Base-by-base conservation (phyloP, 768 basidiomycete species). In the Coprinellus micaceus region DNA sequence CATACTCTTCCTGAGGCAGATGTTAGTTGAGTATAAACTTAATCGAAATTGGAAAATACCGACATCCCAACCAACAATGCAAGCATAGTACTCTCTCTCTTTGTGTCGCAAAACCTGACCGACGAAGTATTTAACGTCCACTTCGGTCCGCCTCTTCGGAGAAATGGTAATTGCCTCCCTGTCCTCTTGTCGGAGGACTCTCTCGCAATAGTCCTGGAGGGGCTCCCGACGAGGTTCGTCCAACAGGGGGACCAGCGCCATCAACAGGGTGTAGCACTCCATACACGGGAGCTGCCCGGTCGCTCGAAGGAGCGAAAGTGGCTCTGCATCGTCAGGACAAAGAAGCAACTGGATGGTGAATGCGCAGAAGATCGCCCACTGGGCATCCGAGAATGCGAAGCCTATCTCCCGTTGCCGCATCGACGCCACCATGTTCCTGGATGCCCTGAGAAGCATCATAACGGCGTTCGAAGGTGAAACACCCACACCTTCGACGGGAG, bases 21-120 rank as follows among this genome's bases (percentile, higher is more conserved):
- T n/a, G n/a, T n/a, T n/a, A n/a, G n/a, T n/a, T n/a, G n/a, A n/a
- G n/a, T n/a, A n/a, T n/a, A n/a, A n/a, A n/a, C n/a, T n/a, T n/a
- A n/a, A n/a, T n/a, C n/a, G n/a, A n/a, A n/a, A n/a, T 62, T 67
- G 60, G 81, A 83, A 1, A n/a, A n/a, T n/a, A 66, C 71, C 44
- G 58, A 82, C 80, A 65, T 81, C 78, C 81, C 81, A 83, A 9
- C 74, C 76, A 50, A 71, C 68, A 39, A 82, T 75, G 45, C 74
- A 76, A 21, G 77, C 80, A 7, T 68, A 53, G 60, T 80, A 79
- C 5, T 64, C 67, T 52, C 74, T 74, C 46, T 59, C 66, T 37
- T 48, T 63, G 60, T 81, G 79, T 48, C 63, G 61, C 54, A 81
- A 78, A 26, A 77, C 65, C 76, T 79, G 74, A 11, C 82, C 82